Conservation (phyloP, 495 filamentous ascomycete genomes). For the Trichoderma asperelloides region DNA sequence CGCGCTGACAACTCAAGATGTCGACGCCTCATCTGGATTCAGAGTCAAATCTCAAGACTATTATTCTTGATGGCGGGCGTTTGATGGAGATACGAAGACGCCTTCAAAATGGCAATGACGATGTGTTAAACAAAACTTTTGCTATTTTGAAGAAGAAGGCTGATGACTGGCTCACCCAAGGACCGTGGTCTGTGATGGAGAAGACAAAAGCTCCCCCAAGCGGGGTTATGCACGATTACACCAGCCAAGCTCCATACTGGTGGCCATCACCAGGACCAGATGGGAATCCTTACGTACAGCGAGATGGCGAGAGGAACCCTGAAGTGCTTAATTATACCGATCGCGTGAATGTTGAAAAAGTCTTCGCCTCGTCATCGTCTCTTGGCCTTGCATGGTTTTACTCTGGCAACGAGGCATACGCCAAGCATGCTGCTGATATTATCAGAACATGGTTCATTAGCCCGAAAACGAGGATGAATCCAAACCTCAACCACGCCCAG, state of each 20-base stretch:
- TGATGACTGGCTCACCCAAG: constrained; percentile 14
- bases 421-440: constrained; percentile 13
- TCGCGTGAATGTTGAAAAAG: constrained; percentile 7
- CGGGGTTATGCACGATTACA: constrained; percentile 16
- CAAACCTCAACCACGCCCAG: constrained; percentile 17
- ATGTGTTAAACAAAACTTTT: background rate
- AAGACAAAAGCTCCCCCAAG: constrained; percentile 14
- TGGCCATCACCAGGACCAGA: constrained; percentile 11
- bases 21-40: background rate
- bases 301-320: constrained; percentile 15
- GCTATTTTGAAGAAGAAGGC: constrained; percentile 1
- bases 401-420: constrained; percentile 15
- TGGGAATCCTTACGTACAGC: constrained; percentile 13
- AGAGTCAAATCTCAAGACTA: background rate
- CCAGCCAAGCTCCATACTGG: constrained; percentile 16
- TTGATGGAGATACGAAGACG: background rate
- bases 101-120: background rate
- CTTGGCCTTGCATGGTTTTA: constrained; percentile 17
- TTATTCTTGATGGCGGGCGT: background rate
- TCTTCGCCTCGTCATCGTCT: constrained; percentile 10
- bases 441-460: constrained; percentile 15
- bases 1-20: background rate
- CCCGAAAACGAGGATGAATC: constrained; percentile 15
- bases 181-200: constrained; percentile 15
- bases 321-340: constrained; percentile 13